Conservation (phyloP, 2,329 filamentous ascomycete genomes). For the Magnaporthiopsis poae region DNA sequence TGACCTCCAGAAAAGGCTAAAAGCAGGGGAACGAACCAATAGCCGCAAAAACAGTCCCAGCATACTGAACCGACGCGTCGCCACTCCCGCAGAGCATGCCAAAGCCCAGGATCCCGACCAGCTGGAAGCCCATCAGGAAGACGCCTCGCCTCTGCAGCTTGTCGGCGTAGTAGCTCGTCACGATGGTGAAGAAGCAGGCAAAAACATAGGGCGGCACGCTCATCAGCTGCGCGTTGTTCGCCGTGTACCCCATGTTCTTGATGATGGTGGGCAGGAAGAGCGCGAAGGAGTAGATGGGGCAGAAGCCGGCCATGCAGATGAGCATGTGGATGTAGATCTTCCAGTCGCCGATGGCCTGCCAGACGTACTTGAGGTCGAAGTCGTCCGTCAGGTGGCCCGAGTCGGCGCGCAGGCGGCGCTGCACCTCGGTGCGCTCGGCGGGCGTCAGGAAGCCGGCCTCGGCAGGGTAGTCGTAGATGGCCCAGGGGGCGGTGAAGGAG, state of each 20-base stretch:
- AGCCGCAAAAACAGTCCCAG: conserved; percentile 59
- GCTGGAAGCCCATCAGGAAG: conserved; percentile 54
- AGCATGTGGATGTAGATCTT: conserved; percentile 38
- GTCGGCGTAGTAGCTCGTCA: conserved; percentile 56
- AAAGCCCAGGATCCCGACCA: conserved; percentile 57
- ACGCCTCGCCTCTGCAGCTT: conserved; percentile 52
- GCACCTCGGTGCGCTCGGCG: conserved; percentile 33
- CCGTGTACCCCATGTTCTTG: conserved; percentile 19
- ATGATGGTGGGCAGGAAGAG: conserved; percentile 22
- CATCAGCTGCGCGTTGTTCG: conserved; percentile 19
- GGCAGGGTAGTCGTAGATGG: conserved; percentile 50
- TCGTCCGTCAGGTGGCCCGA: conserved; percentile 42
- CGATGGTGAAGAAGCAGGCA: conserved; percentile 48
- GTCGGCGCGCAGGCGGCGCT: conserved; percentile 33
- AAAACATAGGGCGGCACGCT: conserved; percentile 30
- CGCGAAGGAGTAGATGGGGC: conserved; percentile 17
- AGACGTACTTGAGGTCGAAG: conserved; percentile 45
- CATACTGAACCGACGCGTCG: conserved; percentile 51
- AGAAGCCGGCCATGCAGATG: conserved; percentile 18
- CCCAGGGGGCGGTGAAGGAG: conserved; percentile 31
- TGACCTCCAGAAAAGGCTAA: too few species aligned
- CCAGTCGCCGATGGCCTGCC: conserved; percentile 50
- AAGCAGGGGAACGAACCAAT: conserved; percentile 20
- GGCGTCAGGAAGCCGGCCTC: conserved; percentile 38
- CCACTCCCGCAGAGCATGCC: conserved; percentile 50